Evolutionary conservation across 1,284 basidiomycete species (phyloP).

Genomic region (Tranzscheliella williamsii): DNA sequence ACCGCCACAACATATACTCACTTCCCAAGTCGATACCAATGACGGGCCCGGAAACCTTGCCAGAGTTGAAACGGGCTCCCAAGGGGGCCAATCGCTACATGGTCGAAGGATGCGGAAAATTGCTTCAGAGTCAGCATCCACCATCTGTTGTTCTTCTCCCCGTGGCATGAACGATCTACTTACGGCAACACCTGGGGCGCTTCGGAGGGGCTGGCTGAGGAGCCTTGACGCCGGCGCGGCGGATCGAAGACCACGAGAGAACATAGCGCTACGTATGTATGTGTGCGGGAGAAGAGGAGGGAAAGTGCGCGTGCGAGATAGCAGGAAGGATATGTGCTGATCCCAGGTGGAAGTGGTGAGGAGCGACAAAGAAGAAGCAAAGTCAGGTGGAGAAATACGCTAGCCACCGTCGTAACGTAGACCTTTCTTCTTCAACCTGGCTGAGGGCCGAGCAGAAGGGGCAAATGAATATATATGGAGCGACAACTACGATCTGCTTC

Average conservation of each 20-base stretch:
- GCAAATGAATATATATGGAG: no score
- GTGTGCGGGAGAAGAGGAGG: background rate
- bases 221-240: slow-evolving; percentile 49
- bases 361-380: no score
- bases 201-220: slow-evolving; percentile 50
- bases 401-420: no score
- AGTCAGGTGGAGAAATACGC: no score
- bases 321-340: no score
- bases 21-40: slow-evolving; percentile 60
- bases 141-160: no score
- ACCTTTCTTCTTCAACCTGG: no score
- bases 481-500: no score
- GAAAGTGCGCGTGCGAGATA: background rate
- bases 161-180: slow-evolving; percentile 7
- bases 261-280: slow-evolving; percentile 18
- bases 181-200: slow-evolving; percentile 42
- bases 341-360: no score
- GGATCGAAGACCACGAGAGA: slow-evolving; percentile 45
- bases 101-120: no score
- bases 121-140: no score
- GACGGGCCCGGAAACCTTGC: slow-evolving; percentile 56
- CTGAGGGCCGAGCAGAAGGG: no score
- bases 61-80: slow-evolving; percentile 44
- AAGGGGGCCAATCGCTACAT: slow-evolving; percentile 48
- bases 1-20: slow-evolving; percentile 31